Conservation (phyloP, 1,139 yeast species). For the Yamadazyma sp. region DNA sequence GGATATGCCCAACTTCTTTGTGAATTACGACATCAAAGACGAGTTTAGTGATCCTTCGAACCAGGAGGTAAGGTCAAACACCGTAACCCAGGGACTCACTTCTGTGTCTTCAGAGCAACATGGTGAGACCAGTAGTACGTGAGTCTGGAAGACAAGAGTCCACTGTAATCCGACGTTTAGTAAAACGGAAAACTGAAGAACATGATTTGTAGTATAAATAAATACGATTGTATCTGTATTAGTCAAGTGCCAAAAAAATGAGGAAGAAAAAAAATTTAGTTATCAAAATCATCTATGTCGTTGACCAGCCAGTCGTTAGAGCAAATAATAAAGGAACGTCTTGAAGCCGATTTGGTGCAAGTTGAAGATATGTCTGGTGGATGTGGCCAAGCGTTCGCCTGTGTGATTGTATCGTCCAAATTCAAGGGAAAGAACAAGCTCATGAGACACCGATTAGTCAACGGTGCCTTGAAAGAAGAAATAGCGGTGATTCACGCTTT, state of each 20-base stretch:
- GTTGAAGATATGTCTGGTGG: conserved; percentile 81
- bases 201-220: too few relatives aligned
- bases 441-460: conserved; percentile 84
- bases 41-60: conserved; percentile 20
- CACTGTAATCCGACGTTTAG: too few relatives aligned
- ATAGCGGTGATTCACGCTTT: conserved; percentile 90
- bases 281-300: conserved; percentile 22
- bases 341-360: conserved; percentile 54
- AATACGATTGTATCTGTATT: too few relatives aligned
- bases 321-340: conserved; percentile 47
- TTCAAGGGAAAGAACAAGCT: conserved; percentile 84
- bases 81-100: conserved; percentile 37
- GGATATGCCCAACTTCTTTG: conserved; percentile 32
- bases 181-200: too few relatives aligned
- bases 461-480: conserved; percentile 74
- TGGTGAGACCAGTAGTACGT: conserved; percentile 11
- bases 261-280: neutral
- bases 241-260: too few relatives aligned
- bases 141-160: neutral
- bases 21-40: conserved; percentile 21
- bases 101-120: conserved; percentile 19
- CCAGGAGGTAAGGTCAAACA: conserved; percentile 33
- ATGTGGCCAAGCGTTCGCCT: conserved; percentile 86
- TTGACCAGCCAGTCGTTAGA: conserved; percentile 49
- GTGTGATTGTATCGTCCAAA: conserved; percentile 69